Conservation (phyloP, 257 asterid genomes). For the Fraxinus anomala region DNA sequence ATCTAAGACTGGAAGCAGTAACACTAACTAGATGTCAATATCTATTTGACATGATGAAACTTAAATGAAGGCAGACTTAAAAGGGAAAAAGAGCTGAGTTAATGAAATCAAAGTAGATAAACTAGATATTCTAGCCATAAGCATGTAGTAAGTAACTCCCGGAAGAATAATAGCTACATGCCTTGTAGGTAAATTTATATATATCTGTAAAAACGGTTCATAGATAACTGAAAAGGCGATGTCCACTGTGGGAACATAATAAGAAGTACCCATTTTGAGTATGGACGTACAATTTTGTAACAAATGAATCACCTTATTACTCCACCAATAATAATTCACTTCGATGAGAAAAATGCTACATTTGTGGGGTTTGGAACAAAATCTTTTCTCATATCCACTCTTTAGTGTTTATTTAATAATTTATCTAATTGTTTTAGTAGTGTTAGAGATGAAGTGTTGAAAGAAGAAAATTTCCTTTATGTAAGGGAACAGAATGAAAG, state of each 20-base stretch:
- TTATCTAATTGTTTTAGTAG: no score
- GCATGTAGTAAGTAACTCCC: background rate
- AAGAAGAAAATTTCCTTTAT: no score
- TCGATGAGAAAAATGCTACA: background rate
- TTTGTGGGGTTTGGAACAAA: background rate
- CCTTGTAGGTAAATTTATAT: no score
- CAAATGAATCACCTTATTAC: no score
- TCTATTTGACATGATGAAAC: slow-evolving; percentile 10
- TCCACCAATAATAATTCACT: background rate
- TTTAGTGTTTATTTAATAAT: no score
- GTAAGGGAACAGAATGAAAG: background rate
- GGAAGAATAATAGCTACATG: no score
- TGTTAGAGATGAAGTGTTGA: no score
- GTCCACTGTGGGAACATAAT: background rate
- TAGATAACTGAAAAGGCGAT: no score
- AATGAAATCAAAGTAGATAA: slow-evolving; percentile 7
- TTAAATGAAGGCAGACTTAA: background rate
- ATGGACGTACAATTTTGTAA: background rate
- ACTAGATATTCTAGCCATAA: slow-evolving; percentile 14
- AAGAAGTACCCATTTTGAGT: background rate
- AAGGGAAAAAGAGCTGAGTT: background rate
- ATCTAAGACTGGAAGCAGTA: slow-evolving; percentile 19
- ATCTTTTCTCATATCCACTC: no score
- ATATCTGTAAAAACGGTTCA: no score
- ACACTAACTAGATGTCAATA: background rate